Evolutionary conservation across 768 basidiomycete species (phyloP).

Genomic region (Leccinum variicolor): DNA sequence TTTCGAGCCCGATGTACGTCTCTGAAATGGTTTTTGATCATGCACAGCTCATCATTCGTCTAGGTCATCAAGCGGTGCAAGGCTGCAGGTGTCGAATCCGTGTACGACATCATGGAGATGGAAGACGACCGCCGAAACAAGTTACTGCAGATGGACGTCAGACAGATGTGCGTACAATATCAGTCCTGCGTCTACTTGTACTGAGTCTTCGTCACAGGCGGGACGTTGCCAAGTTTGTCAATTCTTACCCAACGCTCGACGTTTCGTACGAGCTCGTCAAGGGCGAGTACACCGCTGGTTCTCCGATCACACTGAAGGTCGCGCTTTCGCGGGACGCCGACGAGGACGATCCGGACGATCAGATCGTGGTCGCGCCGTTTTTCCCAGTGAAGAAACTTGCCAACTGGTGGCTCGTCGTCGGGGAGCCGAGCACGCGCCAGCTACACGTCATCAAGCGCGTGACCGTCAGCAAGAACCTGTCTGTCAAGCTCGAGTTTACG

Average conservation of each 20-base stretch:
- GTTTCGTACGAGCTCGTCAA: conserved; percentile 83
- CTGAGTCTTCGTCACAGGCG: conserved; percentile 50
- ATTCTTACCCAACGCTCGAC: conserved; percentile 96
- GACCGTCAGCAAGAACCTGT: conserved; percentile 69
- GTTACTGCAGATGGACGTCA: conserved; percentile 78
- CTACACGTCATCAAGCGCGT: conserved; percentile 84
- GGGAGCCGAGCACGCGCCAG: conserved; percentile 76
- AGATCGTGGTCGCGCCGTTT: conserved; percentile 88
- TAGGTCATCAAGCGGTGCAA: conserved; percentile 85
- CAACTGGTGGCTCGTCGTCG: conserved; percentile 97
- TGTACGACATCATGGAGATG: conserved; percentile 98
- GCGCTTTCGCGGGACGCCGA: conserved; percentile 79
- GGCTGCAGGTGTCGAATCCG: conserved; percentile 75
- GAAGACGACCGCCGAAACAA: conserved; percentile 86
- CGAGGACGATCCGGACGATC: conserved; percentile 69
- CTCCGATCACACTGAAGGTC: conserved; percentile 80
- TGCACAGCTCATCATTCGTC: background rate
- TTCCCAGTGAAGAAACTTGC: conserved; percentile 89
- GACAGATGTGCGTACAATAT: conserved; percentile 68
- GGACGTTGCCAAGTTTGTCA: conserved; percentile 93
- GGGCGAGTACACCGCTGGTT: conserved; percentile 81
- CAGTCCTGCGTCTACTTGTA: background rate
- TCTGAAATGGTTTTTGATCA: background rate
- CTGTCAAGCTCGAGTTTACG: conserved; percentile 85
- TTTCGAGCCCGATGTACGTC: conserved; percentile 79